Evolutionary conservation across 371 early-diverging fungal genomes (phyloP).

Genomic region (Rhizopus sp.): DNA sequence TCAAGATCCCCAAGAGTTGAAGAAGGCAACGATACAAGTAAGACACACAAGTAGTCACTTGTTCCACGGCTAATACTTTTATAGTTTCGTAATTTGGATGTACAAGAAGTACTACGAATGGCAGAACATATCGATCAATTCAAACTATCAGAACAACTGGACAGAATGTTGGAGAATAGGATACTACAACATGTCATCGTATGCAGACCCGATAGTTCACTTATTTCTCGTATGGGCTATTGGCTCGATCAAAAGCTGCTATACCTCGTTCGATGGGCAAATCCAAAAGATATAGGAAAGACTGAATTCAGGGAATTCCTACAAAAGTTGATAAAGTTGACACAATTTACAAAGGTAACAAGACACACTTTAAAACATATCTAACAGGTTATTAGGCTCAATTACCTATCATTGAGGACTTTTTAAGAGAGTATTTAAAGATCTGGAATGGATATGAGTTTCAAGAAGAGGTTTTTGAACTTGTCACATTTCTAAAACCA

Average conservation of each 20-base stretch:
- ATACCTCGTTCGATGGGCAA: conserved; percentile 42
- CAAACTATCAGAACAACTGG: conserved; percentile 48
- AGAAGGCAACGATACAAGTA: not conserved
- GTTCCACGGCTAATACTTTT: not conserved
- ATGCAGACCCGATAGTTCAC: conserved; percentile 35
- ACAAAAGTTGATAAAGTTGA: conserved; percentile 33
- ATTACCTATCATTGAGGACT: conserved; percentile 48
- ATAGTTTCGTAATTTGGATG: conserved; percentile 12
- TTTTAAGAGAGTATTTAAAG: conserved; percentile 43
- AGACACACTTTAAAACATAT: not conserved
- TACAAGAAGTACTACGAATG: conserved; percentile 22
- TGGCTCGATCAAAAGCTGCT: conserved; percentile 51
- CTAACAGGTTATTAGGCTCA: conserved; percentile 33
- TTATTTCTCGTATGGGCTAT: conserved; percentile 45
- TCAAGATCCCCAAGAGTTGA: not conserved
- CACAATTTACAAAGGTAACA: conserved; percentile 49
- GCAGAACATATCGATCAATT: conserved; percentile 43
- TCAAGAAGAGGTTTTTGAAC: conserved; percentile 48
- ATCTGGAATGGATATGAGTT: conserved; percentile 59
- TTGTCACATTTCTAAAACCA: conserved; percentile 51
- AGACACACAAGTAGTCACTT: not conserved
- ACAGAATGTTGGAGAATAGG: conserved; percentile 46
- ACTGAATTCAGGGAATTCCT: conserved; percentile 39
- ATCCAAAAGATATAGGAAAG: conserved; percentile 30
- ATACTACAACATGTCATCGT: conserved; percentile 51